Conservation (phyloP, 1,139 yeast genomes). For the Debaryomyces sp. region DNA sequence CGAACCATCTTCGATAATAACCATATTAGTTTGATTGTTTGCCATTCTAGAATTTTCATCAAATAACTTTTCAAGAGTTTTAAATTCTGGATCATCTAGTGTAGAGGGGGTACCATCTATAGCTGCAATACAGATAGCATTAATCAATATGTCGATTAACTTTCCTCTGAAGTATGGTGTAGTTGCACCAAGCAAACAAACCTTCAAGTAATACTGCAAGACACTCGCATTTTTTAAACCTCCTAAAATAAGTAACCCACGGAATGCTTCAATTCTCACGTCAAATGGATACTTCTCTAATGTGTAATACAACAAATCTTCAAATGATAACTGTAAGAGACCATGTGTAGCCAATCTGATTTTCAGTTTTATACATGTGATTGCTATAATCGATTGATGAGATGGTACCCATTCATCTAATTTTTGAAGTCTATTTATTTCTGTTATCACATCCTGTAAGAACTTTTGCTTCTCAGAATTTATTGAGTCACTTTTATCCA, state of each 20-base stretch:
- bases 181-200: constrained; percentile 54
- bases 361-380: constrained; percentile 59
- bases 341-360: constrained; percentile 63
- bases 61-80: constrained; percentile 33
- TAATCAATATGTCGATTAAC: constrained; percentile 50
- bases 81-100: constrained; percentile 63
- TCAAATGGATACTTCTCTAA: constrained; percentile 50
- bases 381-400: constrained; percentile 59
- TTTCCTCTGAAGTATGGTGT: constrained; percentile 55
- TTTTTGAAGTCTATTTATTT: constrained; percentile 73
- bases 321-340: constrained; percentile 52
- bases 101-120: constrained; percentile 58
- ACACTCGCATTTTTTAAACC: constrained; percentile 69
- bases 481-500: constrained; percentile 6
- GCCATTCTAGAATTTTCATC: constrained; percentile 18
- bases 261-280: constrained; percentile 69
- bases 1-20: constrained; percentile 54
- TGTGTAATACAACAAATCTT: constrained; percentile 55
- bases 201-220: constrained; percentile 61
- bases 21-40: constrained; percentile 33
- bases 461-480: constrained; percentile 24
- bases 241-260: constrained; percentile 70
- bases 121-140: constrained; percentile 69
- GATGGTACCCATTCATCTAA: constrained; percentile 90
- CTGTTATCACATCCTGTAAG: constrained; percentile 31